Base-by-base conservation (phyloP, 1,284 basidiomycete species). In the Coniferiporia sulphurascens region DNA sequence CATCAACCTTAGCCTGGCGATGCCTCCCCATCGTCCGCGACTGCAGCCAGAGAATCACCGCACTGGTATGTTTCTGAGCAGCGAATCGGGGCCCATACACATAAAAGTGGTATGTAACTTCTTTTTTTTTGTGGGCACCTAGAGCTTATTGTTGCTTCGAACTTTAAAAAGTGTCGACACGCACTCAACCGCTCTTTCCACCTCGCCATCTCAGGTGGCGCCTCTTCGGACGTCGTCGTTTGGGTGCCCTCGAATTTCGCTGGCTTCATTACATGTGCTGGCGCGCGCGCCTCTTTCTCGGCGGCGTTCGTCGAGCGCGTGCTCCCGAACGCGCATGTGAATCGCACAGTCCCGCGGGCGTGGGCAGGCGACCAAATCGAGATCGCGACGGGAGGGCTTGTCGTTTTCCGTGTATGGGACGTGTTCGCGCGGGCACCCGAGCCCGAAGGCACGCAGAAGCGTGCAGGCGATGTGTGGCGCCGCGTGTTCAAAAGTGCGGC, bases 351-450 rank as follows among this genome's bases (percentile, higher is more conserved):
- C 43, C 63, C 60, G 53, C 78, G 79, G 34, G 71, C 70, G 22
- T 66, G 69, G 62, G 70, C 72, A 34, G 74, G 76, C 58, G 88
- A 90, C 66, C 79, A 84, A 65, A 81, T 89, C 48, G 71, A 83
- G 48, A 77, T 90, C 3, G 72, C 74, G 51, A 86, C 86, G 21
- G 65, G 67, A 13, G 87, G 87, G 8, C 72, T 70, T 41, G 78
- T 90, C 56, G 80, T 77, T 2, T 86, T 90, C 70, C 82, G 84
- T 35, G 89, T 89, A 86, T 90, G 88, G 88, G 86, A 90, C 67
- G 78, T 86, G 60, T 76, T 79, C 63, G 80, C 82, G 12, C 77
- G 79, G 61, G 75, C 80, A 52, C 81, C 86, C 12, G 87, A 90
- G 69, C 81, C 77, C 1, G 74, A 86, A 88, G 71, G 74, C 77